Base-by-base conservation (phyloP, 768 basidiomycete genomes). In the Lentinula sp. region DNA sequence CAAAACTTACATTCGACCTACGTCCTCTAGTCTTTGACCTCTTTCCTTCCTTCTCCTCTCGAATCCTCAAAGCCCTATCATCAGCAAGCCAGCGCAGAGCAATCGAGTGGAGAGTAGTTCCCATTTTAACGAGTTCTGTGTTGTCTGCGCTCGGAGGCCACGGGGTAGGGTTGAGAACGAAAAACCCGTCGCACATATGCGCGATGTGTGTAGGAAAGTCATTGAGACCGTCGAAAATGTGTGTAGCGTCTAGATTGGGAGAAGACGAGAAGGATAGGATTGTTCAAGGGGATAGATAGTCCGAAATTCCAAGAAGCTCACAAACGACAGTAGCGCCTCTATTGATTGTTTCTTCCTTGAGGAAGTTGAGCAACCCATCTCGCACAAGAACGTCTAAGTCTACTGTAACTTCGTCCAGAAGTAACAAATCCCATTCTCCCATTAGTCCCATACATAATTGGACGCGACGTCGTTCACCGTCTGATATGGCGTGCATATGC, bases 371-470 rank as follows among this genome's bases (percentile, higher is more conserved):
- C n/a, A 99, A 79, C 63, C 95, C 89, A 59, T 91, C 84, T 53
- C 97, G 87, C 48, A 99, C 97, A 43, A 98, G 83, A 15, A 98
- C 95, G 68, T 99, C 97, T 13, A 99, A 78, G 72, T 99, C 97
- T 18, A 98, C 96, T 1, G 96, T 98, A 59, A 96, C 93, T 80
- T 99, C 97, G 68, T 99, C 96, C 16, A 99, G 82, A 2, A 99
- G 78, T 1, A 99, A 76, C 32, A 98, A 83, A 66, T 98, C 89
- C 93, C 94, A 99, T 28, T 90, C 87, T 4, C 80, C 80, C 96
- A 99, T 98, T 35, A 99, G 81, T 2, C 97, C 39, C 78, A 96
- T 94, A 63, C 92, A 93, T 35, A 98, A 86, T 73, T 99, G 97
- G 16, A 62, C 62, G 1, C 89, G 75, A 1, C 97, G 84, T 56